Evolutionary conservation across 129 eudicot genomes (phyloP).

Genomic region (Lonicera japonica): DNA sequence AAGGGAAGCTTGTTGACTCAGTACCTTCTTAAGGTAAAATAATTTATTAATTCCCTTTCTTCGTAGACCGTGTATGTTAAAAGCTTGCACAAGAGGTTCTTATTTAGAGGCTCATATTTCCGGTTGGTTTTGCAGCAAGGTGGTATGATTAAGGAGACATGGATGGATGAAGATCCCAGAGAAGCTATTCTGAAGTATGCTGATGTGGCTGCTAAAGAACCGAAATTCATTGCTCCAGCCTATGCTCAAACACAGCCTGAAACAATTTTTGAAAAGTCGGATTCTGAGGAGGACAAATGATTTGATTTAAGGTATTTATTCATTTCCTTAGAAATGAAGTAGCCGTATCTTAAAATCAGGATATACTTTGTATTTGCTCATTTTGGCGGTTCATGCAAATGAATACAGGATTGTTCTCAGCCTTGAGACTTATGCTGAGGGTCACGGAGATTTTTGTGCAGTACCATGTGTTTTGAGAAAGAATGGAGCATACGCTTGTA

Average conservation of each 20-base stretch:
- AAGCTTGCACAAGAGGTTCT: slow-evolving; percentile 5
- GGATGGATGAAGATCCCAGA: slow-evolving; percentile 99
- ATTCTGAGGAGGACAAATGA: slow-evolving; percentile 77
- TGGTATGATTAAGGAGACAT: slow-evolving; percentile 92
- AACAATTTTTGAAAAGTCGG: slow-evolving; percentile 72
- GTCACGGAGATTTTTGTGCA: background rate
- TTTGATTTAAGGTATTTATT: background rate
- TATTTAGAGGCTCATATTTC: slow-evolving; percentile 4
- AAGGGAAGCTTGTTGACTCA: slow-evolving; percentile 92
- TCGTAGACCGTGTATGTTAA: background rate
- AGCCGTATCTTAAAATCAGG: background rate
- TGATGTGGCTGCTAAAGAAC: slow-evolving; percentile 90
- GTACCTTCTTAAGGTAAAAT: slow-evolving; percentile 86
- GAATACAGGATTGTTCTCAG: background rate
- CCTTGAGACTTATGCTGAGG: background rate
- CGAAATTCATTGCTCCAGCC: slow-evolving; percentile 92
- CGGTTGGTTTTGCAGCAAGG: slow-evolving; percentile 72
- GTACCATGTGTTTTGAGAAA: too few relatives aligned
- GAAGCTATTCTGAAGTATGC: slow-evolving; percentile 97
- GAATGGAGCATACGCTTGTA: too few relatives aligned
- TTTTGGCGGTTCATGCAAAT: background rate
- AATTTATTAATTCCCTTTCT: too few relatives aligned
- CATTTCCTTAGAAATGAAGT: background rate
- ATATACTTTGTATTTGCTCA: background rate
- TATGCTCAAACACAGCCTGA: slow-evolving; percentile 93